These are phyloP conservation scores for Didymella pomorum DNA, from an alignment of 2,329 filamentous ascomycete genomes.

Conservation along the genomic window DNA sequence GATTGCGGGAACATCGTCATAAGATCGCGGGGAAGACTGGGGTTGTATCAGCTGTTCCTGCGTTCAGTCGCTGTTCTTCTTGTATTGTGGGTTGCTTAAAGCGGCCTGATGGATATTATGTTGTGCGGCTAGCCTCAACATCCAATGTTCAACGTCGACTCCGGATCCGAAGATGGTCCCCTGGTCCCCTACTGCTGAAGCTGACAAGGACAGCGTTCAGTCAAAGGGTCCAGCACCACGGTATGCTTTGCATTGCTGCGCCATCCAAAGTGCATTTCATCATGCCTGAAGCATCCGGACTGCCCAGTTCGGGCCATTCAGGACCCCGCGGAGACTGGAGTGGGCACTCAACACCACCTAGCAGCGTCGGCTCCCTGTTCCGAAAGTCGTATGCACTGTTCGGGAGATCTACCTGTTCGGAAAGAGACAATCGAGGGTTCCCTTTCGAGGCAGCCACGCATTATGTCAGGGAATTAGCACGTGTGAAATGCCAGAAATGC, in stretches of 20 bases:
- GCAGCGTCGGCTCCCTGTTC: neutral
- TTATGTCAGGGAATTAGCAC: neutral
- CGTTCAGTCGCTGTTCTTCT: neutral
- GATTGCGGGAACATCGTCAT: slow-evolving; percentile 16
- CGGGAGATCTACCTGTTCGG: neutral
- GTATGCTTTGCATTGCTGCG: neutral
- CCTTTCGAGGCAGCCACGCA: neutral
- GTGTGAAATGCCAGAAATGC: neutral
- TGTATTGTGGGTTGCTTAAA: neutral
- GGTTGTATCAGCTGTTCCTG: slow-evolving; percentile 7
- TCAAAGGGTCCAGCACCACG: neutral
- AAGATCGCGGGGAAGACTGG: slow-evolving; percentile 14
- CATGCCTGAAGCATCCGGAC: slow-evolving; percentile 1
- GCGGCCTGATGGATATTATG: slow-evolving; percentile 1
- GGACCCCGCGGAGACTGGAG: neutral
- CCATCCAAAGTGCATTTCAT: neutral
- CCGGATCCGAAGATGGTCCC: too few relatives aligned
- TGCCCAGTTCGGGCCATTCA: neutral
- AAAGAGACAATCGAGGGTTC: neutral
- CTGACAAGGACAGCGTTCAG: neutral
- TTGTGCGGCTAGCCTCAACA: slow-evolving; percentile 2
- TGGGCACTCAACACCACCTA: neutral
- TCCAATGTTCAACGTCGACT: neutral
- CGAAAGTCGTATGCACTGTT: neutral
- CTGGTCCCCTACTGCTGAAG: neutral